phyloP scores from a whole-genome alignment of 2,329 filamentous ascomycete genomes.

The Alternaria triticina region DNA sequence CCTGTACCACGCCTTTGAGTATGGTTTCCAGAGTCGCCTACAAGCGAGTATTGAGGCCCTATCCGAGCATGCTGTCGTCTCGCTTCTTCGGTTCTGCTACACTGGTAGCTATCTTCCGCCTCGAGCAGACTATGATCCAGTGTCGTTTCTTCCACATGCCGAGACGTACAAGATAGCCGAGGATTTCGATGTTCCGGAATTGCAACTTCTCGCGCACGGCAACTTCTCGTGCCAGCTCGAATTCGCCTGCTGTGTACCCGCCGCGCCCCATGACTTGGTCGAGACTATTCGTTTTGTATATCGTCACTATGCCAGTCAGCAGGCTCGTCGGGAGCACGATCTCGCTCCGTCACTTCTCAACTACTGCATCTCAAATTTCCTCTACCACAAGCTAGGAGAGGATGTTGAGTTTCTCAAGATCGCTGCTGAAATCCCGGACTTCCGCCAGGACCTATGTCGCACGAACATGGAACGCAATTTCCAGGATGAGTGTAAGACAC shows the following conservation, averaged over 20 bases:
- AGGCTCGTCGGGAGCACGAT: slow-evolving; percentile 30
- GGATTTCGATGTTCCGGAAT: slow-evolving; percentile 49
- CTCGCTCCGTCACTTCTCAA: slow-evolving; percentile 51
- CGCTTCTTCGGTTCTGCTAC: slow-evolving; percentile 53
- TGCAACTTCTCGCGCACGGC: slow-evolving; percentile 48
- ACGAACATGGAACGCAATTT: slow-evolving; percentile 48
- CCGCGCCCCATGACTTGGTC: slow-evolving; percentile 49
- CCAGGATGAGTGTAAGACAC: slow-evolving; percentile 50
- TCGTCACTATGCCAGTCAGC: slow-evolving; percentile 26
- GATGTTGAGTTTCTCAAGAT: slow-evolving; percentile 47
- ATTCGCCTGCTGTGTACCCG: slow-evolving; percentile 46
- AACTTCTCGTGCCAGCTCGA: slow-evolving; percentile 51
- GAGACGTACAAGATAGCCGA: slow-evolving; percentile 51
- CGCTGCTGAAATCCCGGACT: slow-evolving; percentile 45
- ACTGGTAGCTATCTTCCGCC: slow-evolving; percentile 46
- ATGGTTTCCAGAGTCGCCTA: slow-evolving; percentile 30
- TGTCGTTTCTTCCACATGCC: slow-evolving; percentile 49
- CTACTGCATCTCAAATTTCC: slow-evolving; percentile 52
- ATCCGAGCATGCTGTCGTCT: slow-evolving; percentile 39
- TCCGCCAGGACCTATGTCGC: slow-evolving; percentile 51
- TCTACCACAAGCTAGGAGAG: slow-evolving; percentile 45
- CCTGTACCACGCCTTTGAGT: slow-evolving; percentile 51
- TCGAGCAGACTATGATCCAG: slow-evolving; percentile 24
- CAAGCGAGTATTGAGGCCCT: slow-evolving; percentile 49
- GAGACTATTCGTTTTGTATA: slow-evolving; percentile 49